Conservation (phyloP, 2,329 filamentous ascomycete species). For the Chrysoporthe austroafricana region DNA sequence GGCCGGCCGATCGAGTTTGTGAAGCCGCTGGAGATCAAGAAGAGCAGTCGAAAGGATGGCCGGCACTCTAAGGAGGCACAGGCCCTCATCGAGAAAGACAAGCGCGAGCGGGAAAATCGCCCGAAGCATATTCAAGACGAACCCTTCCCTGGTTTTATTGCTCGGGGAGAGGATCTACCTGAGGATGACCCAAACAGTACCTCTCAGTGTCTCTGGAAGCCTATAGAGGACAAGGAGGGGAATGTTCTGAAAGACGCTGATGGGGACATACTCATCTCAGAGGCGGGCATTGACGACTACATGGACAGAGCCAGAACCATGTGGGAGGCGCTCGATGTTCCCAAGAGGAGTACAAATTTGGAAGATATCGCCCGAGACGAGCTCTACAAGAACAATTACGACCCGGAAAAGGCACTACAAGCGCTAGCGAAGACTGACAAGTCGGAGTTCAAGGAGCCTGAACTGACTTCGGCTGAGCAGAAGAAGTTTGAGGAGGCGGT, state of each 20-base stretch:
- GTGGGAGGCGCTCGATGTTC: conserved; percentile 70
- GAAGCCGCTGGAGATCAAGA: conserved; percentile 85
- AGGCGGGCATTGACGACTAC: conserved; percentile 66
- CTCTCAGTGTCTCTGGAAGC: conserved; percentile 76
- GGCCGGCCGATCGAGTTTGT: conserved; percentile 88
- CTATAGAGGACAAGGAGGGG: conserved; percentile 51
- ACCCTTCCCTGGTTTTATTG: conserved; percentile 76
- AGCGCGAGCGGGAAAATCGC: conserved; percentile 75
- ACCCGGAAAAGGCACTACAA: conserved; percentile 71
- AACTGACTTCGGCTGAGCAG: conserved; percentile 74
- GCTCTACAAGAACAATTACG: conserved; percentile 72
- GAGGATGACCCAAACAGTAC: conserved; percentile 76
- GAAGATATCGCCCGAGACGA: conserved; percentile 80
- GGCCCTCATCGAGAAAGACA: conserved; percentile 81
- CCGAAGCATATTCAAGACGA: conserved; percentile 95
- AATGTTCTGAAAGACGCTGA: conserved; percentile 21
- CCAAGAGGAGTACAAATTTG: conserved; percentile 80
- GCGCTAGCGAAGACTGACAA: conserved; percentile 70
- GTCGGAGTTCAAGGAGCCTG: conserved; percentile 80
- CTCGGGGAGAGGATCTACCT: conserved; percentile 77
- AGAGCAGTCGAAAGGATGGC: conserved; percentile 75
- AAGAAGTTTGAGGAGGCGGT: conserved; percentile 94
- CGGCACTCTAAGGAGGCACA: conserved; percentile 80
- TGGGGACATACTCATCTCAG: conserved; percentile 42
- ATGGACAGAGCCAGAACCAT: conserved; percentile 71